Base-by-base conservation (phyloP, 768 basidiomycete species). In the Sporobolomyces roseus region DNA sequence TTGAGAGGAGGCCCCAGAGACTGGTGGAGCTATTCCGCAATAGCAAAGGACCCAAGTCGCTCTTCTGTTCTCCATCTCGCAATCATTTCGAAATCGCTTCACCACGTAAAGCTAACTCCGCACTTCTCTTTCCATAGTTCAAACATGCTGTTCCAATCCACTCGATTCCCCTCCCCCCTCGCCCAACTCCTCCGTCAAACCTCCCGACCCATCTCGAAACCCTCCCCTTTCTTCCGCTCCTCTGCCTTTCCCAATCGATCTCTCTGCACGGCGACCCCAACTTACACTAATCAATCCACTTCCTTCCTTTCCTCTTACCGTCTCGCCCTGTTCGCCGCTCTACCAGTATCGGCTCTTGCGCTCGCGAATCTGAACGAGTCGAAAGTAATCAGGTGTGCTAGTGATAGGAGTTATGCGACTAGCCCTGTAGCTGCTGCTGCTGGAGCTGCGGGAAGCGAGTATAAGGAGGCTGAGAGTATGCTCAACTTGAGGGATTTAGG, bases 401-500 rank as follows among this genome's bases (percentile, higher is more conserved):
- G n/a, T n/a, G n/a, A n/a, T n/a, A n/a, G n/a, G n/a, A n/a, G n/a
- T n/a, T n/a, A n/a, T n/a, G n/a, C n/a, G n/a, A n/a, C n/a, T n/a
- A n/a, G n/a, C n/a, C n/a, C n/a, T n/a, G n/a, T n/a, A n/a, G n/a
- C n/a, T n/a, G 61, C 29, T 1, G 60, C 46, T 23, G 54, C 23
- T 27, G n/a, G 17, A 1, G 33, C 5, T 21, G 5, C 17, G 19
- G 48, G 19, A 9, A n/a, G n/a, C n/a, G 65, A 10, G 21, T 45
- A 48, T 33, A 30, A 56, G n/a, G 56, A 64, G 32, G 61, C 73
- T 8, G 56, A 69, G 60, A 68, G 66, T 29, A 83, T 85, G 1
- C 81, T 96, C n/a, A 89, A 86, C 62, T 65, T 85, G 25, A 88
- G 88, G 75, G 88, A 94, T 73, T 84, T 98, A 32, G 82, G 38